Evolutionary conservation across 2,329 filamentous ascomycete genomes (phyloP), one percentile per base, ranked within the genome.

Genomic region (Fusarium sambucinum): DNA sequence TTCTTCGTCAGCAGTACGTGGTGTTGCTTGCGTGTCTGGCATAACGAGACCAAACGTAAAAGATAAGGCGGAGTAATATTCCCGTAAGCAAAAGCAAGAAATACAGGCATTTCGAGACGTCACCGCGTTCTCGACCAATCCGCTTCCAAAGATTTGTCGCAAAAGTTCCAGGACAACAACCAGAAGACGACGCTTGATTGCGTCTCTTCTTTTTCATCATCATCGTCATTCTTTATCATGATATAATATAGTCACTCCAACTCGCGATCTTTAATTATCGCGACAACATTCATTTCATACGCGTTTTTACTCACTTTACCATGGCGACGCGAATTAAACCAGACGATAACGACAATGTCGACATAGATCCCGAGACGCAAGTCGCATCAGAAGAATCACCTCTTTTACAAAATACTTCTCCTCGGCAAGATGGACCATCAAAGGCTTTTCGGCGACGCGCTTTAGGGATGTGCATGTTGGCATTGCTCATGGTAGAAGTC

Each of bases 401-500:
- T 13, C 56, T 76, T 10, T n/a, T 77, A 1, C 59, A 63, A 17
- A 63, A 66, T 6, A 58, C 73, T 44, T 40, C 65, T n/a, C 60
- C 72, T 4, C 27, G 45, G 10, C 59, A 71, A 5, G 55, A 70
- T 19, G 57, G 51, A 2, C 74, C 77, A 3, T 62, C 73, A 32
- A 73, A 66, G 37, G 63, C 68, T 2, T 73, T 79, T 44, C 73
- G 71, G 27, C 64, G 72, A 42, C 70, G 73, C 30, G 77, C 79
- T 29, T 46, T 79, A 41, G 53, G 68, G 16, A 76, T 80, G 70
- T 77, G 76, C 57, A 65, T 80, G 42, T 17, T 82, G 3, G 76
- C 80, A 25, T 66, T 86, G 40, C 76, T 85, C 51, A 66, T 85
- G 41, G 65, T 83, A 52, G 81, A 83, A 48, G 76, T 84, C 14